Evolutionary conservation across 768 basidiomycete species (phyloP), one percentile per base, ranked within the genome.

Genomic region (Amanita exitialis): DNA sequence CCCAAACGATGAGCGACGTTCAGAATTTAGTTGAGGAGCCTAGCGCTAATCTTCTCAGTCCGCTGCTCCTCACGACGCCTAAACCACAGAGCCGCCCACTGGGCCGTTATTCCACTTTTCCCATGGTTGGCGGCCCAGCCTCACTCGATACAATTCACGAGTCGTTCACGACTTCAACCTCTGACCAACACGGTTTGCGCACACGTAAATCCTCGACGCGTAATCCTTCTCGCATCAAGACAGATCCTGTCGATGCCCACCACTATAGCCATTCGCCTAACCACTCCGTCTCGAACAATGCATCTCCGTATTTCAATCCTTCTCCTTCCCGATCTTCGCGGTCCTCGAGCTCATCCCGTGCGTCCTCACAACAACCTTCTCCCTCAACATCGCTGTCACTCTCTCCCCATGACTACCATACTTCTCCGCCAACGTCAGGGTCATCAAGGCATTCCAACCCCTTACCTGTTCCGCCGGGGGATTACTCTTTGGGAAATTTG

Each of bases 11-110:
- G 32, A 36, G 16, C 23, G 67, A 63, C 38, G 60, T 58, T 25
- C 47, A 67, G 39, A 35, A 56, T 18, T 56, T 75, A 34, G 70
- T 72, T 13, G 75, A 76, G 7, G 75, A 77, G 54, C 76, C 75
- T 1, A 39, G 62, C 18, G 68, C 64, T 53, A 68, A 73, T 42
- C 70, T 77, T 3, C 44, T 53, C 20, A 47, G 44, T 32, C 52
- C 52, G 2, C 37, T 47, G 15, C 27, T 44, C 27, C 52, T 49
- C 55, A 59, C 41, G 44, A 55, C 36, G 49, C 50, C 47, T 49
- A 54, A 53, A 20, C 25, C 52, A 10, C 37, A 28, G 4, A 44
- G n/a, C 9, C 50, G 50, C 9, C n/a, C 39, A 7, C 39, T 67
- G 23, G 58, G 59, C 3, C 63, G 69, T 6, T 63, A 64, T 23